A percentile compares a stretch with the other conserved stretches of the same genome.
Conservation (phyloP, 345 rosid species). For the Heritiera littoralis region DNA sequence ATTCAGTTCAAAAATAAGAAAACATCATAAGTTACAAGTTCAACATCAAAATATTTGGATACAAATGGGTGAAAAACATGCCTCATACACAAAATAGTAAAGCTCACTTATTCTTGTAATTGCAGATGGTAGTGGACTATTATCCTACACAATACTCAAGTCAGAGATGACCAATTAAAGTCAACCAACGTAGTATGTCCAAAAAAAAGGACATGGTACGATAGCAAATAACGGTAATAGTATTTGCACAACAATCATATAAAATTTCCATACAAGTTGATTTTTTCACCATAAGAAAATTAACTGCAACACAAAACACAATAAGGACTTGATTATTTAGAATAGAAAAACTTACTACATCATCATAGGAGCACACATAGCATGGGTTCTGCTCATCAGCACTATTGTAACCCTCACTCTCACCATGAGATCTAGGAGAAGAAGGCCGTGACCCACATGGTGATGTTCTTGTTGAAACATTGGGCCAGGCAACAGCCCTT, state of each 20-base stretch:
- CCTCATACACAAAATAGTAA: background rate
- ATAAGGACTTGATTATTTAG: background rate
- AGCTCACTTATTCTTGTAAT: background rate
- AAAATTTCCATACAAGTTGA: background rate
- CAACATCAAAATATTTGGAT: background rate
- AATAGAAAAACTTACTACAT: slow-evolving; percentile 46
- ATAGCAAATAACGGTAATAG: background rate
- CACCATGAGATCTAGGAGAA: slow-evolving; percentile 92
- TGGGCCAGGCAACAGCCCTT: slow-evolving; percentile 76
- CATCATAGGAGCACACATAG: slow-evolving; percentile 70
- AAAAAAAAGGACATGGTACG: no score
- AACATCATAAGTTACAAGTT: background rate
- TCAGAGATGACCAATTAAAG: no score
- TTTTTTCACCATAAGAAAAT: background rate
- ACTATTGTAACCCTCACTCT: slow-evolving; percentile 93
- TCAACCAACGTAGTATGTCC: no score
- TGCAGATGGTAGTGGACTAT: background rate
- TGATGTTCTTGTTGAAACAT: slow-evolving; percentile 70
- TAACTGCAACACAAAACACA: background rate
- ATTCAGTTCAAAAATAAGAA: slow-evolving; percentile 10
- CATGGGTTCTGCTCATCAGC: slow-evolving; percentile 91
- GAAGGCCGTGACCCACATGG: slow-evolving; percentile 91
- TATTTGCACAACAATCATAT: background rate
- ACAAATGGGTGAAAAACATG: background rate
- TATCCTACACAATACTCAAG: background rate